Base-by-base conservation (phyloP, 2,329 filamentous ascomycete genomes). In the Ascocoryne sarcoides region DNA sequence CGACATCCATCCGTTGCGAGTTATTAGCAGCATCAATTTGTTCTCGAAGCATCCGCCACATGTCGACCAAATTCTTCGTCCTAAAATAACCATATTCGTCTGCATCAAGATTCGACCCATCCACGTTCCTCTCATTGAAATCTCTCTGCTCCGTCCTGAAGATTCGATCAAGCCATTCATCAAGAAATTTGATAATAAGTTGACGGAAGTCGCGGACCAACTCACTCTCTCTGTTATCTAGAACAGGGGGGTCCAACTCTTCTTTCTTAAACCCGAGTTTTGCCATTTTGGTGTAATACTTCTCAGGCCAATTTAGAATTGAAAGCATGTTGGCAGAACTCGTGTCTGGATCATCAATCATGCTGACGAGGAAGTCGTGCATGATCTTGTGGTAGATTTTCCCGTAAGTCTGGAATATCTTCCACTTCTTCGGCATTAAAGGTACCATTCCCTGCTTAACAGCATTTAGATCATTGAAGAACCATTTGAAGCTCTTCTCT, bases 141-240 rank as follows among this genome's bases (percentile, higher is more conserved):
- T 86, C 82, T 54, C 80, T 82, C 56, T 75, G 76, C 63, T 98
- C 93, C 32, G 85, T 81, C 7, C 71, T 72, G 54, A 86, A 87
- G 62, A 98, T 95, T 43, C 88, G 80, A 48, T 93, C 86, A 71
- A 96, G 94, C 89, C 92, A 98, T 66, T 96, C 85, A 60, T 95
- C 90, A 44, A 98, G 80, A 46, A 88, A 89, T 59, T 84, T 86
- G 64, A 95, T 92, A 61, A 98, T 96, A 59, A 96, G 82, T 59
- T 87, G 82, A 45, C 90, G 79, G 72, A 95, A 98, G 60, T 95
- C 89, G 38, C 87, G 82, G 39, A 98, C 85, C 12, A 98, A 73
- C 60, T 98, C 92, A 29, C 79, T 73, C 62, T 93, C 89, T 45
- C 90, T 79, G 56, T 88, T 85, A 64, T 96, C 92, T 45, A 98